Conservation (phyloP, 108 stramenopile genomes). For the Cyclotella baltica region DNA sequence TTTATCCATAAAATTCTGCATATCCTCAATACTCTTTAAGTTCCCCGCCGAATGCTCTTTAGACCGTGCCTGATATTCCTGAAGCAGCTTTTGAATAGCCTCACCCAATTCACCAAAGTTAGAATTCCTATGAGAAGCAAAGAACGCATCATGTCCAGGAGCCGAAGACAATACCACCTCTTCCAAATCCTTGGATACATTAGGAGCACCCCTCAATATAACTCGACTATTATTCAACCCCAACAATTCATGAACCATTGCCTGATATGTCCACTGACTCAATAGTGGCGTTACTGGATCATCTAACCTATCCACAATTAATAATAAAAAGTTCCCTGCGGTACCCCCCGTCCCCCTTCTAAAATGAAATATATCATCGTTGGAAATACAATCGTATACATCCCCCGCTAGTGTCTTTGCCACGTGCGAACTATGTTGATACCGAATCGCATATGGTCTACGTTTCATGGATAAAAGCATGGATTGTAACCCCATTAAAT, state of each 20-base stretch:
- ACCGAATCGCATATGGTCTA: conserved; percentile 91
- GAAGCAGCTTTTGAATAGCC: conserved; percentile 93
- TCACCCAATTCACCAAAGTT: conserved; percentile 98
- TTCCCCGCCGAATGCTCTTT: conserved; percentile 79
- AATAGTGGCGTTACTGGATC: conserved; percentile 99
- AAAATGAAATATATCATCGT: conserved; percentile 97
- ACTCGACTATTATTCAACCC: conserved; percentile 98
- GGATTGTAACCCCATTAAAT: conserved; percentile 86
- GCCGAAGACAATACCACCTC: conserved; percentile 94
- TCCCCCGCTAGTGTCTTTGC: conserved; percentile 87
- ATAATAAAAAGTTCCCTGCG: conserved; percentile 61
- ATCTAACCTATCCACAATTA: conserved; percentile 96
- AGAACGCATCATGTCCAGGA: conserved; percentile 92
- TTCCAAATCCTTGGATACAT: conserved; percentile 92
- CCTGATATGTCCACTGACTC: conserved; percentile 99
- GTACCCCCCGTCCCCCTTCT: conserved; percentile 53
- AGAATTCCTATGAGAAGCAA: conserved; percentile 87
- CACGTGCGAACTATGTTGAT: conserved; percentile 79
- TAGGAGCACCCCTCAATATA: conserved; percentile 92
- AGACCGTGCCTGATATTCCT: conserved; percentile 94
- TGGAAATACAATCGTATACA: conserved; percentile 73
- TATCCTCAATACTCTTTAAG: conserved; percentile 95
- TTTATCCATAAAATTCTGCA: conserved; percentile 98
- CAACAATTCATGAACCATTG: conserved; percentile 99
- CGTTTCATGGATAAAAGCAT: conserved; percentile 91